Conservation (phyloP, 805 yeast species). For the Nakazawaea wickerhamii region DNA sequence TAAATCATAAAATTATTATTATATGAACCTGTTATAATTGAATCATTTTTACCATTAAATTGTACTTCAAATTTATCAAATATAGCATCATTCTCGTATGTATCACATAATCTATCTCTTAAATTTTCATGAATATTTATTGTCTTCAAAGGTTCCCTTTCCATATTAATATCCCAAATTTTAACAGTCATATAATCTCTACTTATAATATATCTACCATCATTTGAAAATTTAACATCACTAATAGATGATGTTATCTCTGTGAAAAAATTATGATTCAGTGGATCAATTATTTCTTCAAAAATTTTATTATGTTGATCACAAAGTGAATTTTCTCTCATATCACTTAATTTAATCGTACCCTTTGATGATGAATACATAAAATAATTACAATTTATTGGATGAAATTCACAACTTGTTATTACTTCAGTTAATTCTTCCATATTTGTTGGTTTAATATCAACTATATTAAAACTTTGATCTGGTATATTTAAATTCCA, state of each 20-base stretch:
- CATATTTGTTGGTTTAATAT: slow-evolving; percentile 96
- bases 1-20: slow-evolving; percentile 96
- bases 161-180: slow-evolving; percentile 98
- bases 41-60: slow-evolving; percentile 86
- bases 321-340: slow-evolving; percentile 93
- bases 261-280: slow-evolving; percentile 90
- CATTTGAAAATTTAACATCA: slow-evolving; percentile 86
- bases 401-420: slow-evolving; percentile 95
- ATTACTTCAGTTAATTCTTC: slow-evolving; percentile 98
- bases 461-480: slow-evolving; percentile 94
- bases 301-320: slow-evolving; percentile 82
- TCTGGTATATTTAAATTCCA: slow-evolving; percentile 95
- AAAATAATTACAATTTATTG: slow-evolving; percentile 83
- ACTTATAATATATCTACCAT: slow-evolving; percentile 93
- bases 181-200: slow-evolving; percentile 97
- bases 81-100: slow-evolving; percentile 97
- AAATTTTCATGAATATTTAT: slow-evolving; percentile 94
- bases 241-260: slow-evolving; percentile 93
- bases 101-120: slow-evolving; percentile 89
- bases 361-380: slow-evolving; percentile 96
- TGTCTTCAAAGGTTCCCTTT: slow-evolving; percentile 87
- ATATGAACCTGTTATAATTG: slow-evolving; percentile 95
- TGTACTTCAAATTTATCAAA: slow-evolving; percentile 98
- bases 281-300: slow-evolving; percentile 91
- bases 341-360: slow-evolving; percentile 89